Evolutionary conservation across 257 asterid species (phyloP).

Genomic region (Ocimum tenuiflorum): DNA sequence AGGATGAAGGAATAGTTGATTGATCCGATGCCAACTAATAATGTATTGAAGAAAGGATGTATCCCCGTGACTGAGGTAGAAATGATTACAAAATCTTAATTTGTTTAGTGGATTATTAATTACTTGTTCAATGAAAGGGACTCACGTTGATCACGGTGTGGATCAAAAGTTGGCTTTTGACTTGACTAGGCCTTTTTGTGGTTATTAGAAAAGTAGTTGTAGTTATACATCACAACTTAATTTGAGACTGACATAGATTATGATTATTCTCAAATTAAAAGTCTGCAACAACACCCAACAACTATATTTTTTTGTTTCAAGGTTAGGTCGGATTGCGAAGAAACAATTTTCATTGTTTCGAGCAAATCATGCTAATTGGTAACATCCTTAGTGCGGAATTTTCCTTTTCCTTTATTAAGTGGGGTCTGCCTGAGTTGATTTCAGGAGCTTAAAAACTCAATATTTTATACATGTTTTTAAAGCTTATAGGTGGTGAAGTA

Average conservation of each 20-base stretch:
- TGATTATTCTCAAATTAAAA: background rate
- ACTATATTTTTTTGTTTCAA: background rate
- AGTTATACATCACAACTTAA: background rate
- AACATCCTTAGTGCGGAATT: too few species aligned
- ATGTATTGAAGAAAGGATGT: background rate
- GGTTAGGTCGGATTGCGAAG: too few species aligned
- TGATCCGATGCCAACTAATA: background rate
- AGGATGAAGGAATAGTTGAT: background rate
- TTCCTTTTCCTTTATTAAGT: too few species aligned
- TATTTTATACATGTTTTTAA: too few species aligned
- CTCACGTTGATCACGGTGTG: constrained; percentile 65
- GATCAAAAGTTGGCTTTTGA: constrained; percentile 30
- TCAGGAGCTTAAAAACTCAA: too few species aligned
- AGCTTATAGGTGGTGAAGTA: too few species aligned
- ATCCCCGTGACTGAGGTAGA: constrained; percentile 8
- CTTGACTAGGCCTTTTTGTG: constrained; percentile 2
- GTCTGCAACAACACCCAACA: constrained; percentile 3
- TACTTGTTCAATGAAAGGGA: constrained; percentile 36
- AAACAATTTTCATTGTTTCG: too few species aligned
- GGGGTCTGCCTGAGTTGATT: too few species aligned
- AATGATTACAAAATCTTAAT: constrained; percentile 16
- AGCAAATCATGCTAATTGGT: too few species aligned
- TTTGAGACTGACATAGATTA: too few species aligned
- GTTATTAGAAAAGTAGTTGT: constrained; percentile 7
- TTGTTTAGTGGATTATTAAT: too few species aligned